A percentile compares a stretch with the other conserved stretches of the same genome.
Conservation (phyloP, 257 asterid species). For the Schizonepeta tenuifolia region DNA sequence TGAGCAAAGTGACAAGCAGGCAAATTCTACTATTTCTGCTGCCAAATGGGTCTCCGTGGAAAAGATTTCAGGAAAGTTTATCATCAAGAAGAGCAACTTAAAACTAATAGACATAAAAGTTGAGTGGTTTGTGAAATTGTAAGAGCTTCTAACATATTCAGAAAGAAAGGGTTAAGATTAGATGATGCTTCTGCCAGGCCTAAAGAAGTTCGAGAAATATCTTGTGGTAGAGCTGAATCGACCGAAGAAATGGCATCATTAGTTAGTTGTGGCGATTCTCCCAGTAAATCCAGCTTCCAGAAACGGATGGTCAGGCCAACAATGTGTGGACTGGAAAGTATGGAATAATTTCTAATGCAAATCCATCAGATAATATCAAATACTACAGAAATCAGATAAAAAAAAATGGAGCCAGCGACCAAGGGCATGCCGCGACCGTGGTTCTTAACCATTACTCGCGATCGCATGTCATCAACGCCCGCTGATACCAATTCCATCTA, state of each 20-base stretch:
- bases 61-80: slow-evolving; percentile 31
- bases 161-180: slow-evolving; percentile 45
- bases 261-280: slow-evolving; percentile 33
- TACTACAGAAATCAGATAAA: no score
- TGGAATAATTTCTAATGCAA: slow-evolving; percentile 63
- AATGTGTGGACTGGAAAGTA: slow-evolving; percentile 56
- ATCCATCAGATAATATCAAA: slow-evolving; percentile 45
- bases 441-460: no score
- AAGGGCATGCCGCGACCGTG: no score
- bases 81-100: slow-evolving; percentile 36
- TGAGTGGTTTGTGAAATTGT: slow-evolving; percentile 26
- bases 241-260: slow-evolving; percentile 36
- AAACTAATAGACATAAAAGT: slow-evolving; percentile 33
- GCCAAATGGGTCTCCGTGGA: slow-evolving; percentile 27
- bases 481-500: no score
- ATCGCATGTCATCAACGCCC: no score
- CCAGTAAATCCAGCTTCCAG: slow-evolving; percentile 32
- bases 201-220: slow-evolving; percentile 32
- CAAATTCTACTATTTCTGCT: slow-evolving; percentile 36
- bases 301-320: slow-evolving; percentile 48
- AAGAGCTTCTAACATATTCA: slow-evolving; percentile 32
- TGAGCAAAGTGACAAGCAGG: slow-evolving; percentile 36
- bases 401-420: no score
- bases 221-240: slow-evolving; percentile 35
- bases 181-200: slow-evolving; percentile 34